Evolutionary conservation across 139 green algal genomes (phyloP).

Genomic region (Coccomyxa sp.): DNA sequence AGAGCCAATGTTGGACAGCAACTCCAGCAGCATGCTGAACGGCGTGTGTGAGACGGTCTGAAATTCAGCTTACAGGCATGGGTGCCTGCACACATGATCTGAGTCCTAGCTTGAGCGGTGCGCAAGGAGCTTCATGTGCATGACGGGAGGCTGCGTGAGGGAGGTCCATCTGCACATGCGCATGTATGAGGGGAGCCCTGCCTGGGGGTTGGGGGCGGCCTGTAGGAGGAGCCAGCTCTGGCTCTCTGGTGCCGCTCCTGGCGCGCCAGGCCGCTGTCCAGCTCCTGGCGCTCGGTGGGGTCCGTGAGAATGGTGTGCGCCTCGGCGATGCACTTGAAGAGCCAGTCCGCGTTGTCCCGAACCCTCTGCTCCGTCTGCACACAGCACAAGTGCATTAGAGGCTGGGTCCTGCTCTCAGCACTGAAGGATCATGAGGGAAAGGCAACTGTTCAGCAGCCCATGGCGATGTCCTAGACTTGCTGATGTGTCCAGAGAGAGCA

Average conservation of each 20-base stretch:
- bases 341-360: conserved; percentile 34
- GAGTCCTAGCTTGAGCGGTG: too few species aligned
- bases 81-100: too few species aligned
- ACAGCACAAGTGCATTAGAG: neutral
- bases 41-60: too few species aligned
- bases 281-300: conserved; percentile 26
- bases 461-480: neutral
- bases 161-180: neutral
- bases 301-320: conserved; percentile 52
- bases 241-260: conserved; percentile 2
- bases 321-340: conserved; percentile 58
- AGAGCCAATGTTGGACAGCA: too few species aligned
- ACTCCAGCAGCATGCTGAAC: too few species aligned
- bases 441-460: neutral
- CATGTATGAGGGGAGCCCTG: neutral
- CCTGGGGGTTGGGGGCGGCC: neutral
- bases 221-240: neutral
- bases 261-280: conserved; percentile 14
- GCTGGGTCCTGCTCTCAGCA: neutral
- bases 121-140: too few species aligned
- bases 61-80: too few species aligned
- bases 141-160: too few species aligned
- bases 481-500: neutral
- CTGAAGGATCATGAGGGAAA: too few species aligned
- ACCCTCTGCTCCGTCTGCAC: conserved; percentile 24